A percentile compares a stretch with the other conserved stretches of the same genome.
phyloP scores from a whole-genome alignment of 2,329 filamentous ascomycete species.

The Phoma sp. region DNA sequence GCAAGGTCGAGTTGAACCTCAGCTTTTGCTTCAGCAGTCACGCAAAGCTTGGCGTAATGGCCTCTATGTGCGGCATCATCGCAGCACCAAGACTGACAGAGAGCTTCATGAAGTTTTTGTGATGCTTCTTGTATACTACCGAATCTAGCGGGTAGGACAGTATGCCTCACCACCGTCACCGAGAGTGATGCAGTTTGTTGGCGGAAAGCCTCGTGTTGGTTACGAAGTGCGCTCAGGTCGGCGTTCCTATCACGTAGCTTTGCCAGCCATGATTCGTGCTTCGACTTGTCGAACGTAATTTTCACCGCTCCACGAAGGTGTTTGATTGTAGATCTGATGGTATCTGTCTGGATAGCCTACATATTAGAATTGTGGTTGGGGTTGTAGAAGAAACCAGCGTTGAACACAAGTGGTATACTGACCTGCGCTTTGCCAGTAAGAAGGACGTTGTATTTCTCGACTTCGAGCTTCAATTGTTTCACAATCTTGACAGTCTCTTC shows the following conservation, averaged over 20 bases:
- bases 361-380: no score
- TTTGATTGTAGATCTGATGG: slow-evolving; percentile 21
- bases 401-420: no score
- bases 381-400: no score
- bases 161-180: not conserved
- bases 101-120: slow-evolving; percentile 31
- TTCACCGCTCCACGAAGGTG: slow-evolving; percentile 17
- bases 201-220: slow-evolving; percentile 26
- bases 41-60: slow-evolving; percentile 33
- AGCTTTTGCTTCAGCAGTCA: slow-evolving; percentile 24
- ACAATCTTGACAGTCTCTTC: slow-evolving; percentile 8
- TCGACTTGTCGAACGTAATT: slow-evolving; percentile 28
- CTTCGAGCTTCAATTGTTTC: no score
- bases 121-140: slow-evolving; percentile 22
- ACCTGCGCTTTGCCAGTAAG: no score
- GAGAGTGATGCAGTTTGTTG: slow-evolving; percentile 1
- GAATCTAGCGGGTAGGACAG: slow-evolving; percentile 14
- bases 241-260: slow-evolving; percentile 26
- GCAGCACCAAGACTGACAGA: slow-evolving; percentile 32
- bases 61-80: slow-evolving; percentile 22
- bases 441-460: no score
- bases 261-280: slow-evolving; percentile 21
- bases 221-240: slow-evolving; percentile 25
- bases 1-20: slow-evolving; percentile 33
- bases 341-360: slow-evolving; percentile 5